Conservation (phyloP, 1,139 yeast species). For the Zygosaccharomyces pseudobailii region DNA sequence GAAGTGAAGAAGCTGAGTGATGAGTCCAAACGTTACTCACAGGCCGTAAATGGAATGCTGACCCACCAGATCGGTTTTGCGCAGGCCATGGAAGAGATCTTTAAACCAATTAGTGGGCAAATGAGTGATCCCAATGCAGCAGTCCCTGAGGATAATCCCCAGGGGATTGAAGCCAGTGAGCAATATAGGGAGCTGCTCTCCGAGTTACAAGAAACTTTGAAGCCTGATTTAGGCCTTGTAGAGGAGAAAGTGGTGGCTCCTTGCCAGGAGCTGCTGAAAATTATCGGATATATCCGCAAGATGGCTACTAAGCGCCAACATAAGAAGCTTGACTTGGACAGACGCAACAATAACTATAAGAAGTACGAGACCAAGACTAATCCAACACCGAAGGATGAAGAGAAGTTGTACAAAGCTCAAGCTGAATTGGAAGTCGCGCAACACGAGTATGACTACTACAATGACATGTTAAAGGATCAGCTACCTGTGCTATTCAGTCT, state of each 20-base stretch:
- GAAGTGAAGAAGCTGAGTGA: conserved; percentile 88
- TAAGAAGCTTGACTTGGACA: conserved; percentile 89
- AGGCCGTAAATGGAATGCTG: conserved; percentile 90
- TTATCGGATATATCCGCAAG: conserved; percentile 77
- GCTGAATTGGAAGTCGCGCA: conserved; percentile 87
- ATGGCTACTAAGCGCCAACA: conserved; percentile 95
- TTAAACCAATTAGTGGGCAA: conserved; percentile 92
- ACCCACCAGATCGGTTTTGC: conserved; percentile 91
- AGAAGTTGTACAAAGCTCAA: conserved; percentile 80
- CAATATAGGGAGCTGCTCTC: conserved; percentile 84
- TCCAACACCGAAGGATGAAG: conserved; percentile 82
- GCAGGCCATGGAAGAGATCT: conserved; percentile 89
- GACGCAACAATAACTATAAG: conserved; percentile 63
- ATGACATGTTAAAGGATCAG: conserved; percentile 87
- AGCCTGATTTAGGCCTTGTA: conserved; percentile 90
- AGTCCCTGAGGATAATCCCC: conserved; percentile 89
- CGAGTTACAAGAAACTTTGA: conserved; percentile 76
- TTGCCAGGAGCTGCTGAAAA: conserved; percentile 81
- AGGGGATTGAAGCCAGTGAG: conserved; percentile 91
- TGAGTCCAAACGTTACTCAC: conserved; percentile 83
- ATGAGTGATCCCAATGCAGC: conserved; percentile 83
- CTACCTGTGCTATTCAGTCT: conserved; percentile 79
- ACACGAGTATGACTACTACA: conserved; percentile 93
- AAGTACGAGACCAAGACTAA: conserved; percentile 82
- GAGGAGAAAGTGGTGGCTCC: conserved; percentile 88